These are phyloP conservation scores for Boletus reticuloceps DNA, from an alignment of 768 basidiomycete species.

Conservation along the genomic window DNA sequence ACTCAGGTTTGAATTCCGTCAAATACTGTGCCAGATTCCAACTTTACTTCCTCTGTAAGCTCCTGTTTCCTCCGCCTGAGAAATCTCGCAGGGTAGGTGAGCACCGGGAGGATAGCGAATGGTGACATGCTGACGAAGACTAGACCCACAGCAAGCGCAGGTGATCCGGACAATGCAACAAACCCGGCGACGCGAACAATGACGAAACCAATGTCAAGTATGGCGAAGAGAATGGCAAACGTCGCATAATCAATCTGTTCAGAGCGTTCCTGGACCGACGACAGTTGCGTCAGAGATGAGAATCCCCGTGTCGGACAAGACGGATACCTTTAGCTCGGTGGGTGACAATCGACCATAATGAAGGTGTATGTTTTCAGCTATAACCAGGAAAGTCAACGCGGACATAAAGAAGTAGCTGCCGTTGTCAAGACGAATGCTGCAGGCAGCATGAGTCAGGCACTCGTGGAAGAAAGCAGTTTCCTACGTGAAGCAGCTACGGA, in stretches of 20 bases:
- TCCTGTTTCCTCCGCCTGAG: background rate
- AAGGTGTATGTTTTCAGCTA: slow-evolving; percentile 20
- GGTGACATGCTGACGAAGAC: slow-evolving; percentile 11
- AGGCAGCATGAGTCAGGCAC: background rate
- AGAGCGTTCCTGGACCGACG: slow-evolving; percentile 6
- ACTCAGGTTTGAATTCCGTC: background rate
- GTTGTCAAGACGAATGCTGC: slow-evolving; percentile 17
- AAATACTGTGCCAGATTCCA: background rate
- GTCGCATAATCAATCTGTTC: slow-evolving; percentile 11
- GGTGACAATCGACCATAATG: slow-evolving; percentile 22
- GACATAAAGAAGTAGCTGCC: slow-evolving; percentile 10
- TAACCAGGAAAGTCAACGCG: slow-evolving; percentile 10
- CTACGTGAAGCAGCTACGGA: slow-evolving; percentile 16
- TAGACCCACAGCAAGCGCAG: slow-evolving; percentile 11
- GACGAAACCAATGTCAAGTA: slow-evolving; percentile 21
- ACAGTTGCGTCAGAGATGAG: background rate
- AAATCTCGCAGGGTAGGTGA: background rate
- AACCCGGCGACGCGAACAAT: slow-evolving; percentile 17
- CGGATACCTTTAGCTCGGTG: slow-evolving; percentile 19
- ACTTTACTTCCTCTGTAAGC: background rate
- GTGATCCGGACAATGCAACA: slow-evolving; percentile 2
- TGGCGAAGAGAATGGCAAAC: slow-evolving; percentile 13
- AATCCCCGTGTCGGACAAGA: background rate
- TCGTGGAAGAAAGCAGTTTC: background rate
- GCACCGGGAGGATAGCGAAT: background rate